Evolutionary conservation across 768 basidiomycete species (phyloP).

Genomic region (Boletellus ananas): DNA sequence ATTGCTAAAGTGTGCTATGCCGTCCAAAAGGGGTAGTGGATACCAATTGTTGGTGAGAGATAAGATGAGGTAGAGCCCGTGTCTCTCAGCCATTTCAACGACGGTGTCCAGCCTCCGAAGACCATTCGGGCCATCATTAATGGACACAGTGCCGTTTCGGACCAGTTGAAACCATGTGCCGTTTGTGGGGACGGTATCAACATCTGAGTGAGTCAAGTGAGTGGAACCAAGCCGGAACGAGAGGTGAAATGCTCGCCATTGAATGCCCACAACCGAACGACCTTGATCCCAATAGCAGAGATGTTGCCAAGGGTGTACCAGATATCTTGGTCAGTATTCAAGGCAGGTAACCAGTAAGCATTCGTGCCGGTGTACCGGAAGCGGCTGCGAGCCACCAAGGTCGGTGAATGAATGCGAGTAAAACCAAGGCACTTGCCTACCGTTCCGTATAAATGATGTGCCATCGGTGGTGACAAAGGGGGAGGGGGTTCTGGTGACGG

Average conservation of each 20-base stretch:
- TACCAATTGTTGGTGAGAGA: conserved; percentile 64
- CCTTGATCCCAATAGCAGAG: conserved; percentile 50
- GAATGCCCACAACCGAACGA: conserved; percentile 69
- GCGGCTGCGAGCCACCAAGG: conserved; percentile 30
- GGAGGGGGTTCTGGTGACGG: conserved; percentile 27
- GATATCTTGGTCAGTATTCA: conserved; percentile 57
- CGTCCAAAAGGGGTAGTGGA: conserved; percentile 36
- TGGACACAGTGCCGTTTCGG: conserved; percentile 46
- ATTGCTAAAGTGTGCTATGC: conserved; percentile 1
- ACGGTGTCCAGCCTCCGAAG: conserved; percentile 61
- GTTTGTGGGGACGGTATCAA: conserved; percentile 47
- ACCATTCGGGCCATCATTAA: conserved; percentile 61
- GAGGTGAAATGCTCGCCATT: conserved; percentile 42
- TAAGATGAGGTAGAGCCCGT: conserved; percentile 49
- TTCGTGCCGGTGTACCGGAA: conserved; percentile 53
- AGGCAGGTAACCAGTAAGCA: conserved; percentile 59
- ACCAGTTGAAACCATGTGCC: conserved; percentile 66
- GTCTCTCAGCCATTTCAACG: conserved; percentile 49
- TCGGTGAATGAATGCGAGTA: conserved; percentile 12
- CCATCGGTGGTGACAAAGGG: conserved; percentile 45
- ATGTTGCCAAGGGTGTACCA: conserved; percentile 55
- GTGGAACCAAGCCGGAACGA: background rate
- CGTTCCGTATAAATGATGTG: conserved; percentile 51
- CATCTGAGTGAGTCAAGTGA: conserved; percentile 38
- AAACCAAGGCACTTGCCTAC: conserved; percentile 36